Evolutionary conservation across 2,329 filamentous ascomycete genomes (phyloP).

Genomic region (Colletotrichum paranaense): DNA sequence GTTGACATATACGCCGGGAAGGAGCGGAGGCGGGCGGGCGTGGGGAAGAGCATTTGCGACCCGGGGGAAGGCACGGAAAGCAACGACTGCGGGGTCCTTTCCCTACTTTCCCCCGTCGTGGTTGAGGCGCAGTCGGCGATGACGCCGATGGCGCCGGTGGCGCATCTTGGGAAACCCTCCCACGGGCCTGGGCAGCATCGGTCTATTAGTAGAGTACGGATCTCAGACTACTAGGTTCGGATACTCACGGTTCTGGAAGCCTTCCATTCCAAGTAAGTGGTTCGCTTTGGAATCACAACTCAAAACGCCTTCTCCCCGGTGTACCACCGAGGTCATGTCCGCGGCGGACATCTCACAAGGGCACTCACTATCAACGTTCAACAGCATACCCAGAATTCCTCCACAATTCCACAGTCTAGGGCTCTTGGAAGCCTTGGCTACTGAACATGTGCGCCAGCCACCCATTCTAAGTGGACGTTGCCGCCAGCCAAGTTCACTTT

Average conservation of each 20-base stretch:
- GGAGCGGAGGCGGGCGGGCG: not conserved
- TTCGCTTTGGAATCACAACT: no score
- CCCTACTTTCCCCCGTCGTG: not conserved
- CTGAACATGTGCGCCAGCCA: not conserved
- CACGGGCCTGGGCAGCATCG: no score
- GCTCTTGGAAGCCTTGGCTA: not conserved
- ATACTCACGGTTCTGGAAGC: no score
- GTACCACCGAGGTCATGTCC: not conserved
- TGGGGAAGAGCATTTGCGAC: not conserved
- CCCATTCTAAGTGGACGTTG: not conserved
- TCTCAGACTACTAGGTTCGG: no score
- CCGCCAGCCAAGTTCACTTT: not conserved
- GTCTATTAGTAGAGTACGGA: no score
- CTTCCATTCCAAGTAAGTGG: no score
- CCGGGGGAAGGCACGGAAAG: not conserved
- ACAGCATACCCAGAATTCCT: not conserved
- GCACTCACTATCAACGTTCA: not conserved
- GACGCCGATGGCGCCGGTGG: not conserved
- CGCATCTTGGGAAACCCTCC: not conserved
- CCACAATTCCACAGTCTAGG: not conserved
- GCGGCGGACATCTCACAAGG: not conserved
- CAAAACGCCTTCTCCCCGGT: no score
- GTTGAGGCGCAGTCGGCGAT: not conserved
- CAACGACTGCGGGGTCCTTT: not conserved
- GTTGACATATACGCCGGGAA: not conserved